Evolutionary conservation across 2,329 filamentous ascomycete species (phyloP), one percentile per base, ranked within the genome.

Genomic region (Sarocladium oryzae): DNA sequence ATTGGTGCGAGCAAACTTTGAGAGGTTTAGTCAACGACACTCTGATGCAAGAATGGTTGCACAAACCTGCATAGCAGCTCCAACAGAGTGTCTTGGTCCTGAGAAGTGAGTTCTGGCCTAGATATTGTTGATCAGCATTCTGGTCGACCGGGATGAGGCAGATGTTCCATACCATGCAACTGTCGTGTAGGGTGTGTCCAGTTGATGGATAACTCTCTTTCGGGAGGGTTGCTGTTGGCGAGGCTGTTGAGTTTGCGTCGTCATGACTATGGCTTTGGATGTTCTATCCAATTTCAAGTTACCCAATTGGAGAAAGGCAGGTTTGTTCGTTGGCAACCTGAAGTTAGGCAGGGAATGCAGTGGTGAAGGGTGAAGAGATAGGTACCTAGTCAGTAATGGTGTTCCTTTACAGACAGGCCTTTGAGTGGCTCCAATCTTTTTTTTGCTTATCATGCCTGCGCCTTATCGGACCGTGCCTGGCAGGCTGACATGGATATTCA

Each of bases 1-100:
- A 89, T 66, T 2, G 85, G 85, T 0, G 73, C 68, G 40, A 89
- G 66, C 18, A 88, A 68, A 53, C 85, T 89, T 37, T 2, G 6
- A 4, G 5, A 32, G 9, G 53, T 10, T 56, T 48, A 26, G 33
- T 40, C 9, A 48, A 38, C 15, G 32, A 23, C 16, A 28, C n/a
- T 15, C 6, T 38, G 16, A 2, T 49, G 2, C 15, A 15, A 40
- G 15, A n/a, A 11, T 33, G 11, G 70, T 13, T 7, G 46, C 38
- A 57, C 65, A 53, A 74, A 87, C 85, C 72, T 77, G 77, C 79
- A 86, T 4, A 88, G 71, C 46, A 89, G 70, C 55, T 87, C 82
- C 9, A 88, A 62, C 33, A 88, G 84, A 3, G 75, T 72, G 49
- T 84, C 76, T 63, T 87, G 82, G 50, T 86, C 73, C 46, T 79